A percentile compares a stretch with the other conserved stretches of the same genome.
These are phyloP conservation scores for Cercospora zeae-maydis DNA, from an alignment of 2,329 filamentous ascomycete species.

Conservation along the genomic window DNA sequence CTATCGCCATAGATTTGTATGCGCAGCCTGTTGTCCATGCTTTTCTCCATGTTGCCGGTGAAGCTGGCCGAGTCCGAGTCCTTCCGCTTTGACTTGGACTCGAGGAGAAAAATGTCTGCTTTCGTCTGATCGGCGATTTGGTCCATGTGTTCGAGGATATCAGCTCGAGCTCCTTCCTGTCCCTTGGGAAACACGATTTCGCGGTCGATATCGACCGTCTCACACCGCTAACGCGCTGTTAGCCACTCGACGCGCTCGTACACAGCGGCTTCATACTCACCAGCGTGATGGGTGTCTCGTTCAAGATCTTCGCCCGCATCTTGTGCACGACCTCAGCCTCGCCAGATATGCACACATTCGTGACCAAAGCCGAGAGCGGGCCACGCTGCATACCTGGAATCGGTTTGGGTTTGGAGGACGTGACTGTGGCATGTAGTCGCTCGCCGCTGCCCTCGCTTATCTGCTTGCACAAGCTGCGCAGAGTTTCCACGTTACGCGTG, in stretches of 20 bases:
- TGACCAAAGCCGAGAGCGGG: constrained; percentile 53
- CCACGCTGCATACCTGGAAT: constrained; percentile 51
- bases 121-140: constrained; percentile 83
- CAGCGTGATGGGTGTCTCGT: constrained; percentile 86
- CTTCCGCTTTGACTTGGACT: constrained; percentile 68
- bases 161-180: constrained; percentile 57
- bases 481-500: constrained; percentile 74
- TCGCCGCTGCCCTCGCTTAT: constrained; percentile 64
- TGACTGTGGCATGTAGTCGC: constrained; percentile 76
- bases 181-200: constrained; percentile 73
- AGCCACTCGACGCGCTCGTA: constrained; percentile 24
- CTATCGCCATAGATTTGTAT: constrained; percentile 94
- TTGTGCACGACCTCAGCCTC: constrained; percentile 83
- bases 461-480: constrained; percentile 76
- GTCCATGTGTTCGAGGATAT: constrained; percentile 80
- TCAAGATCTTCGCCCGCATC: constrained; percentile 83
- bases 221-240: constrained; percentile 66
- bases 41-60: constrained; percentile 73
- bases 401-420: constrained; percentile 71
- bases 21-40: constrained; percentile 81
- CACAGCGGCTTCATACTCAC: constrained; percentile 55
- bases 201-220: constrained; percentile 88
- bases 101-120: constrained; percentile 93
- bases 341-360: constrained; percentile 87
- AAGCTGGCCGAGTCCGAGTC: constrained; percentile 74